phyloP scores from a whole-genome alignment of 2,329 filamentous ascomycete species.

The Herpomyces periplanetae region DNA sequence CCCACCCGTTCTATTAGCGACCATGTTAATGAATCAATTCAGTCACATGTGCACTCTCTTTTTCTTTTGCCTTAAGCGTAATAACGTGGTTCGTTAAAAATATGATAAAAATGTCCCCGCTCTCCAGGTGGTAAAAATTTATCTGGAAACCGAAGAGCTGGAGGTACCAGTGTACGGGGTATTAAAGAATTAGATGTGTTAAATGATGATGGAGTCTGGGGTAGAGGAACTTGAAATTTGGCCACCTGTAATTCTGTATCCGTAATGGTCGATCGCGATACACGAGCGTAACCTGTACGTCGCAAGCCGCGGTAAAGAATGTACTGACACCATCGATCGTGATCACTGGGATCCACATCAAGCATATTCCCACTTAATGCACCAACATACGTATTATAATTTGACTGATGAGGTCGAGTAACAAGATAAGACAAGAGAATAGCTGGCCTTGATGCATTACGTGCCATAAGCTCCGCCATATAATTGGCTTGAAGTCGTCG shows the following conservation, averaged over 20 bases:
- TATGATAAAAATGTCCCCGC: slow-evolving; percentile 62
- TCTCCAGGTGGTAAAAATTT: slow-evolving; percentile 56
- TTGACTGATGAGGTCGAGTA: slow-evolving; percentile 53
- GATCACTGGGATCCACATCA: slow-evolving; percentile 65
- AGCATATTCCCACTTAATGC: slow-evolving; percentile 59
- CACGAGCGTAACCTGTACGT: slow-evolving; percentile 52
- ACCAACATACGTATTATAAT: slow-evolving; percentile 85
- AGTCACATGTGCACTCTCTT: too few species aligned
- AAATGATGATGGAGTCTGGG: slow-evolving; percentile 1
- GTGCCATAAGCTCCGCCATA: slow-evolving; percentile 52
- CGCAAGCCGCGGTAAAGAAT: slow-evolving; percentile 69
- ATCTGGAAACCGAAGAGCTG: slow-evolving; percentile 41
- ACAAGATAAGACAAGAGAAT: slow-evolving; percentile 74
- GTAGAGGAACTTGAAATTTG: slow-evolving; percentile 5
- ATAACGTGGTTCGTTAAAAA: slow-evolving; percentile 67
- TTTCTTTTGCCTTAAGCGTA: too few species aligned
- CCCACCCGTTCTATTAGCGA: too few species aligned
- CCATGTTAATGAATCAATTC: too few species aligned
- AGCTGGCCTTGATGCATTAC: slow-evolving; percentile 31
- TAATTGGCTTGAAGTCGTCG: slow-evolving; percentile 54
- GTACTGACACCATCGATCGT: slow-evolving; percentile 97
- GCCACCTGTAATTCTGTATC: slow-evolving; percentile 88
- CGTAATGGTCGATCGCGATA: slow-evolving; percentile 63
- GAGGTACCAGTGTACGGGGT: slow-evolving; percentile 29
- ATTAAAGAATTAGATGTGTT: slow-evolving; percentile 10